These are phyloP conservation scores for Auricularia auricula-judae DNA, from an alignment of 768 basidiomycete species.

Conservation along the genomic window DNA sequence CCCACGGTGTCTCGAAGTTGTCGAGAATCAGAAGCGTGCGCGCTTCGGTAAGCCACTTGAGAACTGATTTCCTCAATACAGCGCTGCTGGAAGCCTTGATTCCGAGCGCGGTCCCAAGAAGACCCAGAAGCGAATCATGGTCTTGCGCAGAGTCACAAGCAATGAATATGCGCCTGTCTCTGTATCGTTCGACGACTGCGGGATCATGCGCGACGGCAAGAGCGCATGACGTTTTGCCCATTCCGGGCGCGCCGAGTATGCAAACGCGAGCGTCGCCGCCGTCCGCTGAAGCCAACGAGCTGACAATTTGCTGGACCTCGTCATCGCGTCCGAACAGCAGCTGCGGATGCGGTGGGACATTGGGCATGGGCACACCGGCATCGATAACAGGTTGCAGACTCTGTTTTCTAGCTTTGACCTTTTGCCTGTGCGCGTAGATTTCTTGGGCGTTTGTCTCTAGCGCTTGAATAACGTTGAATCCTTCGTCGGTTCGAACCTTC, in stretches of 20 bases:
- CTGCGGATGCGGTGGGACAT: not conserved
- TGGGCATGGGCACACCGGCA: not conserved
- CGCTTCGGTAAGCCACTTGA: not conserved
- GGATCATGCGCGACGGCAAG: conserved; percentile 20
- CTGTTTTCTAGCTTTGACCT: not conserved
- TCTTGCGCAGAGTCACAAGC: conserved; percentile 17
- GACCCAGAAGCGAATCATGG: not conserved
- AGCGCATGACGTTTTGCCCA: conserved; percentile 29
- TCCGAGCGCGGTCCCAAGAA: not conserved
- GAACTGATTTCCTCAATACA: not conserved
- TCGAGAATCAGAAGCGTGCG: conserved; percentile 9
- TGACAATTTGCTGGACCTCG: not conserved
- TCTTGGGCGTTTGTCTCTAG: not conserved
- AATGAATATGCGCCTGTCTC: conserved; percentile 19
- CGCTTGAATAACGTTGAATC: not conserved
- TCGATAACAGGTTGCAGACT: not conserved
- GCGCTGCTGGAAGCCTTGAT: not conserved
- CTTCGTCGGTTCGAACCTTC: not conserved
- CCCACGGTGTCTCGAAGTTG: conserved; percentile 16
- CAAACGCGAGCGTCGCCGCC: not conserved
- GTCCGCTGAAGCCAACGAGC: not conserved
- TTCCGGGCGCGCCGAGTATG: conserved; percentile 23
- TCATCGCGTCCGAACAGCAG: not conserved
- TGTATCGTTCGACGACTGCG: conserved; percentile 15
- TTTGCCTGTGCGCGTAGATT: not conserved